These are phyloP conservation scores for Paspalum notatum DNA, from an alignment of 176 grass and related monocot species.

Conservation along the genomic window DNA sequence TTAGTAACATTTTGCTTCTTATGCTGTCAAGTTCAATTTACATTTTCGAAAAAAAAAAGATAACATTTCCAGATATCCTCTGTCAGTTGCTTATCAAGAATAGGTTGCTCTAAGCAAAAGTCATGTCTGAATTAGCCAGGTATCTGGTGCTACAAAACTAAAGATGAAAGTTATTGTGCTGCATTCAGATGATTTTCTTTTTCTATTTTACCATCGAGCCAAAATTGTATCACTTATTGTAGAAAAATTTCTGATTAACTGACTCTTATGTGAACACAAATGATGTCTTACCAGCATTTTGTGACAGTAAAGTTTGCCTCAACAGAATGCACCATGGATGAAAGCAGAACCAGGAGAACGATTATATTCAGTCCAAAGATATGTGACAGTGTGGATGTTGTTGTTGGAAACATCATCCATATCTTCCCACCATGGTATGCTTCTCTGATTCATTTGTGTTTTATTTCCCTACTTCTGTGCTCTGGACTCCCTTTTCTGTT, in stretches of 20 bases:
- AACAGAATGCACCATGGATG: conserved; percentile 37
- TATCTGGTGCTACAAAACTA: not conserved
- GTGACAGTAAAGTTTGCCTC: conserved; percentile 2
- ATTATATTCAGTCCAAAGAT: conserved; percentile 86
- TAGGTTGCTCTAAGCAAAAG: not conserved
- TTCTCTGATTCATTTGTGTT: conserved; percentile 20
- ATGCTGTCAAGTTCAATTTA: conserved; percentile 6
- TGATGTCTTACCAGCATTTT: conserved; percentile 31
- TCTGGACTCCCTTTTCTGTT: conserved; percentile 18
- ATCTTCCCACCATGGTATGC: conserved; percentile 87
- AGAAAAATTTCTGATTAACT: conserved; percentile 5
- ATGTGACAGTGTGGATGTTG: conserved; percentile 74
- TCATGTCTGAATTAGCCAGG: not conserved
- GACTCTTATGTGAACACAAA: conserved; percentile 16
- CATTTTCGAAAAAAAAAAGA: not conserved
- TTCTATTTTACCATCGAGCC: not conserved
- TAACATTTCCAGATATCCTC: not conserved
- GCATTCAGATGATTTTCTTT: not conserved
- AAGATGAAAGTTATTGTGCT: not conserved
- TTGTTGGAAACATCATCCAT: conserved; percentile 65
- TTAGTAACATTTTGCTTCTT: conserved; percentile 15
- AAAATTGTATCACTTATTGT: conserved; percentile 2
- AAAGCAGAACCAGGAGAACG: conserved; percentile 46
- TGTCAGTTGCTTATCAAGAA: conserved; percentile 12
- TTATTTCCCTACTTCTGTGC: conserved; percentile 12